Conservation (phyloP, 2,329 filamentous ascomycete species). For the Ceratocystiopsis minuta region DNA sequence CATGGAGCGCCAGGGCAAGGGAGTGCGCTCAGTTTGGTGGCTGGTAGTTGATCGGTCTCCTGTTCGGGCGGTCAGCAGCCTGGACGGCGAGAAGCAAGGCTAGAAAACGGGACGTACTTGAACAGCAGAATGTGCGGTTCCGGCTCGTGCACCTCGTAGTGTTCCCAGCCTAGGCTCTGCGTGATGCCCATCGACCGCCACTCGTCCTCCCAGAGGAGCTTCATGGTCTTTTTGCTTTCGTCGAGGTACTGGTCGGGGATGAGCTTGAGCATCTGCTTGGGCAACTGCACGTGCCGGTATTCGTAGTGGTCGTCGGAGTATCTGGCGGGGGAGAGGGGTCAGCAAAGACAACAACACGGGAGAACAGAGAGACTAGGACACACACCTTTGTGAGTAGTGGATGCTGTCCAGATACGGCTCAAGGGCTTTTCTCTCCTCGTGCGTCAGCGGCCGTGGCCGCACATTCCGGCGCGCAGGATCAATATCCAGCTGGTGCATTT, state of each 20-base stretch:
- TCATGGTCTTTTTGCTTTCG: conserved; percentile 71
- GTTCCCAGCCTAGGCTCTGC: conserved; percentile 97
- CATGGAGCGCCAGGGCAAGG: neutral
- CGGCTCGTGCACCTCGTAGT: conserved; percentile 97
- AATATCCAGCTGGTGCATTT: conserved; percentile 35
- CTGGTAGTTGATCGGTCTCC: conserved; percentile 72
- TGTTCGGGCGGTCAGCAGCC: conserved; percentile 17
- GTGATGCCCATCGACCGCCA: conserved; percentile 96
- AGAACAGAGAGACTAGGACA: conserved; percentile 35
- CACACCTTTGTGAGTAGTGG: conserved; percentile 52
- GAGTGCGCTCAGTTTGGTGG: conserved; percentile 23
- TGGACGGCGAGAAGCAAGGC: neutral
- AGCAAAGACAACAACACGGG: too few relatives aligned
- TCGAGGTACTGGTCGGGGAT: conserved; percentile 60
- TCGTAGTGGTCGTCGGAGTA: conserved; percentile 89
- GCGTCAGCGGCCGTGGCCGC: conserved; percentile 60
- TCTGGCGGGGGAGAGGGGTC: conserved; percentile 28
- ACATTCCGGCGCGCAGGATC: conserved; percentile 77
- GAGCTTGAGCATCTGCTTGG: conserved; percentile 93
- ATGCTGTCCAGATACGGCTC: conserved; percentile 89
- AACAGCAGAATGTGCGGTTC: conserved; percentile 97
- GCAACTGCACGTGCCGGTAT: conserved; percentile 93
- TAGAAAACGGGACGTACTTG: conserved; percentile 49
- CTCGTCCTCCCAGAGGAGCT: conserved; percentile 94
- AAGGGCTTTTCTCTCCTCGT: conserved; percentile 63